Conservation (phyloP, 2,329 filamentous ascomycete genomes). For the Westerdykella sp. region DNA sequence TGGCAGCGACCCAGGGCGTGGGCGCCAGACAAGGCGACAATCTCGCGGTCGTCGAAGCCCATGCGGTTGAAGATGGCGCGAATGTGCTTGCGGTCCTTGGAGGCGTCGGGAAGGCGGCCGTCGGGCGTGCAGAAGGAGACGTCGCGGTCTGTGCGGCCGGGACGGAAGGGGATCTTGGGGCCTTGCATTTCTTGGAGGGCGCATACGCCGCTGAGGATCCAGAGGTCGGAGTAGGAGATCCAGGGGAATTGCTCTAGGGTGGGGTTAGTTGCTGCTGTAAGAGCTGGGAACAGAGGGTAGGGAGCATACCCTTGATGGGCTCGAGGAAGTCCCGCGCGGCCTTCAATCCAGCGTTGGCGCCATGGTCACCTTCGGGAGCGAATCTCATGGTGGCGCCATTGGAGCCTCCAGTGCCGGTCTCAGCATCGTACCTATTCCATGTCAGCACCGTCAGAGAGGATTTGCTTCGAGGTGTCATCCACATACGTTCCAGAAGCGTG, state of each 20-base stretch:
- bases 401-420: slow-evolving; percentile 82
- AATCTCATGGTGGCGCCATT: slow-evolving; percentile 98
- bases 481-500: slow-evolving; percentile 74
- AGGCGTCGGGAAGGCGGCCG: slow-evolving; percentile 78
- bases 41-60: slow-evolving; percentile 96
- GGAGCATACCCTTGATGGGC: slow-evolving; percentile 67
- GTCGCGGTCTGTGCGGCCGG: slow-evolving; percentile 76
- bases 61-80: slow-evolving; percentile 92
- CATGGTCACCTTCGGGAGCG: slow-evolving; percentile 78
- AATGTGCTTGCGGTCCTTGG: slow-evolving; percentile 71
- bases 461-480: neutral
- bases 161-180: slow-evolving; percentile 78
- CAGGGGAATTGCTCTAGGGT: slow-evolving; percentile 71
- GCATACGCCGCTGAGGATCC: slow-evolving; percentile 80
- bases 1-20: slow-evolving; percentile 85
- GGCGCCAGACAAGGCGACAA: slow-evolving; percentile 80
- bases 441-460: slow-evolving; percentile 10
- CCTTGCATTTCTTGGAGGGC: slow-evolving; percentile 95
- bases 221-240: slow-evolving; percentile 95
- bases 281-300: slow-evolving; percentile 5
- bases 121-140: slow-evolving; percentile 83
- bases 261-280: slow-evolving; percentile 1
- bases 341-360: slow-evolving; percentile 86
- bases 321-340: slow-evolving; percentile 87
- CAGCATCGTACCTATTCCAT: slow-evolving; percentile 61